Evolutionary conservation across 306 rosid species (phyloP), one percentile per base, ranked within the genome.

Genomic region (Lablab purpureus): DNA sequence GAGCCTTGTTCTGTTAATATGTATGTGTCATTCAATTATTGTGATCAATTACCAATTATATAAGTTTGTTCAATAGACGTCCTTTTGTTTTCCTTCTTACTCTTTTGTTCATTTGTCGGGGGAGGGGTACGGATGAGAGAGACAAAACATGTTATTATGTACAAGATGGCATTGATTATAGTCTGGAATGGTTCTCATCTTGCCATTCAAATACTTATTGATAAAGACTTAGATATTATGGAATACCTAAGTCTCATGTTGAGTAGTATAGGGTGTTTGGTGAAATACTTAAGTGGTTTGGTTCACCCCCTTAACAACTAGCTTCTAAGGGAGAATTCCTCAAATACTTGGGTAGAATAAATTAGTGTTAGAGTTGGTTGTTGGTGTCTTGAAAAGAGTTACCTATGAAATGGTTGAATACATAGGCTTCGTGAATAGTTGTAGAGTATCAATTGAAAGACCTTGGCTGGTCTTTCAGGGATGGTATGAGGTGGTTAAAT

Each of bases 1-100:
- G 73, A 74, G 10, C 71, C n/a, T 64, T 70, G 19, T 80, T 8
- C 19, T 34, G 67, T 27, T 36, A 64, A 76, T 28, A 50, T 75
- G 67, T 25, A 54, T 27, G 40, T 34, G 66, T 64, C 73, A 18
- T 51, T 49, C 73, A 72, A 64, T 54, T 78, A 47, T 30, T 54
- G 41, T 71, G 43, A 50, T 32, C 36, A 32, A 32, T 32, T 32
- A 67, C 75, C 30, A 47, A 55, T 41, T 30, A 23, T 50, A 30
- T 40, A 28, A 40, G 72, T 67, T 36, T 69, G 23, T 58, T 49
- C 34, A 30, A 30, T 10, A 25, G 56, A 18, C 32, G 55, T 74
- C 64, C 30, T 21, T 52, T 80, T 52, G 40, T 74, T 73, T 73
- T 63, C 55, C 40, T 60, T 50, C 40, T 71, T 50, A 28, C 43